Conservation (phyloP, 495 filamentous ascomycete species). For the Lasiosphaeriaceae sp. region DNA sequence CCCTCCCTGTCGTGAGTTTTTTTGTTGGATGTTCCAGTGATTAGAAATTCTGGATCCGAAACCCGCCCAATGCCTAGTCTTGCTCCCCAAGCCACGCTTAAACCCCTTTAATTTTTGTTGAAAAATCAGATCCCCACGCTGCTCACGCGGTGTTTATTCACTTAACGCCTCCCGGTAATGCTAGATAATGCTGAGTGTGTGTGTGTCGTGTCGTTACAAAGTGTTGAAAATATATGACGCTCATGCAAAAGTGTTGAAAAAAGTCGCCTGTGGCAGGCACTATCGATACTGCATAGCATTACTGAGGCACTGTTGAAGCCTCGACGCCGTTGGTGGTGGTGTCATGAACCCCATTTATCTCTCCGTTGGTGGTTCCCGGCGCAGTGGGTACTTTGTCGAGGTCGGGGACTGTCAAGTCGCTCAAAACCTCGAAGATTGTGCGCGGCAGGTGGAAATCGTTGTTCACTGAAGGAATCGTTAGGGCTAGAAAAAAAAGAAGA, state of each 20-base stretch:
- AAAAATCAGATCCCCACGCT: conserved; percentile 26
- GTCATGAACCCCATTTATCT: conserved; percentile 7
- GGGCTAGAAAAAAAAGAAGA: background rate
- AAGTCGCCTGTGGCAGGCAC: background rate
- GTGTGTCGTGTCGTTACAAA: conserved; percentile 10
- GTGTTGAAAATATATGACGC: conserved; percentile 13
- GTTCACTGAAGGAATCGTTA: conserved; percentile 58
- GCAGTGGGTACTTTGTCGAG: conserved; percentile 44
- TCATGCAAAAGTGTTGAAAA: conserved; percentile 25
- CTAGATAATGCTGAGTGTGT: conserved; percentile 10
- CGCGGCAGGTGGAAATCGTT: conserved; percentile 86
- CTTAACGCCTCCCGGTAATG: conserved; percentile 12
- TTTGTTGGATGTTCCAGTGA: background rate
- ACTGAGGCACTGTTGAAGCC: conserved; percentile 23
- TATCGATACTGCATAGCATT: conserved; percentile 3
- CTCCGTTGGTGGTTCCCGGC: background rate
- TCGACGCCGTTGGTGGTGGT: conserved; percentile 15
- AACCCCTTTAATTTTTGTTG: conserved; percentile 27
- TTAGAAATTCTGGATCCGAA: conserved; percentile 1
- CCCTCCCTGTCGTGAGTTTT: background rate
- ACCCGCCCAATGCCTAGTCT: conserved; percentile 3
- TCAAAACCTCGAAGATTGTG: conserved; percentile 79
- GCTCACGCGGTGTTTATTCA: conserved; percentile 1
- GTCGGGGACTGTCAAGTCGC: conserved; percentile 66
- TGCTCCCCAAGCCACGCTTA: background rate